Conservation (phyloP, 2,329 filamentous ascomycete species). For the Didymella arachidicola region DNA sequence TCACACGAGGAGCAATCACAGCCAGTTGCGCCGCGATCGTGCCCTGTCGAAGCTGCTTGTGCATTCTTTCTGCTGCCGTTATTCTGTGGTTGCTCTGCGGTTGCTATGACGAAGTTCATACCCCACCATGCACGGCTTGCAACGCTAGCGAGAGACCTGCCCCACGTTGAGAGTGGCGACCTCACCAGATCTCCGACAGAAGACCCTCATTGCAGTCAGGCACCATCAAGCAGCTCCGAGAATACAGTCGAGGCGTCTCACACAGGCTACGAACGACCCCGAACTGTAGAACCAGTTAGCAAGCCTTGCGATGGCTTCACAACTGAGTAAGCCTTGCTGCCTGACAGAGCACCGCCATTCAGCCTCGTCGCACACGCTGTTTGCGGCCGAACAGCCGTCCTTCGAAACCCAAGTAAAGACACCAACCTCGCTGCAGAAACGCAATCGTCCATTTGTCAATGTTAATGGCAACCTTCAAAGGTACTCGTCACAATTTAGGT, state of each 20-base stretch:
- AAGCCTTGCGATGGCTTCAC: not conserved
- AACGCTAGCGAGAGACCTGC: constrained; percentile 3
- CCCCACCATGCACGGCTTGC: constrained; percentile 17
- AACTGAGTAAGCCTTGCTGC: constrained; percentile 4
- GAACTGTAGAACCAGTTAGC: not conserved
- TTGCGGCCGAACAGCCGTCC: not conserved
- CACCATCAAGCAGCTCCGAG: constrained; percentile 12
- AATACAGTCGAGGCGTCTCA: not conserved
- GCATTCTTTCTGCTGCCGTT: constrained; percentile 20
- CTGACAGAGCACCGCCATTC: constrained; percentile 5
- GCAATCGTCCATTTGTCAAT: no score
- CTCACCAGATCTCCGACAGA: constrained; percentile 10
- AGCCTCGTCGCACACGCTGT: constrained; percentile 1
- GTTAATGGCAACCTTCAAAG: not conserved
- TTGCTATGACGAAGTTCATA: constrained; percentile 23
- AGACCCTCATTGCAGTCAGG: not conserved
- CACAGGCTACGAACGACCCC: not conserved
- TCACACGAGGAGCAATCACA: constrained; percentile 16
- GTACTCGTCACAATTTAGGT: not conserved
- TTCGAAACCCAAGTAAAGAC: not conserved
- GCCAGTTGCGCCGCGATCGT: constrained; percentile 13
- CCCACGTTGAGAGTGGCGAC: constrained; percentile 18
- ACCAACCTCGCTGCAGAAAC: not conserved
- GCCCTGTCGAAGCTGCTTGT: constrained; percentile 16
- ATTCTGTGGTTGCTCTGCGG: constrained; percentile 13